These are phyloP conservation scores for Phylloporus gajari DNA, from an alignment of 1,284 basidiomycete species.

Conservation along the genomic window DNA sequence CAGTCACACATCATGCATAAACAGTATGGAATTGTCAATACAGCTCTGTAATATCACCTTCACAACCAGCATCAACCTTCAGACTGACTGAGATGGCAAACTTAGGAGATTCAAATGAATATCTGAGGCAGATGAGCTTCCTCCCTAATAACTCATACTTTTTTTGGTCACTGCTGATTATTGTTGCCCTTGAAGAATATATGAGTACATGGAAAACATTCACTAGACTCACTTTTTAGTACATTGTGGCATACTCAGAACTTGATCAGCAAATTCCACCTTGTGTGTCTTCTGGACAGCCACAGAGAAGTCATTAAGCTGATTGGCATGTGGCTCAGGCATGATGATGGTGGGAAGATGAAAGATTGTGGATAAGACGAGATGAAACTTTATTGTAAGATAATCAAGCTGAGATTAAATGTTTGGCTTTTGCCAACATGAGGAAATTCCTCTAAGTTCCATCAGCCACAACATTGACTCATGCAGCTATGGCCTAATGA, in stretches of 20 bases:
- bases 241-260: neutral
- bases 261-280: neutral
- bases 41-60: too few species aligned
- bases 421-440: neutral
- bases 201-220: neutral
- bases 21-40: too few species aligned
- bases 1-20: too few species aligned
- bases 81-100: neutral
- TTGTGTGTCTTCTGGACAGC: neutral
- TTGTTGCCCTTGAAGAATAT: neutral
- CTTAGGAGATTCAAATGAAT: neutral
- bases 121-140: neutral
- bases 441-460: too few species aligned
- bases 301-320: neutral
- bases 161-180: neutral
- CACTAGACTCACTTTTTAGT: neutral
- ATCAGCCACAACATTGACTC: too few species aligned
- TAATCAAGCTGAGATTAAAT: neutral
- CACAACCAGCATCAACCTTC: neutral
- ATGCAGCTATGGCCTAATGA: too few species aligned
- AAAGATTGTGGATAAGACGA: neutral
- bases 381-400: too few species aligned
- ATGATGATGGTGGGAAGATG: conserved; percentile 1
- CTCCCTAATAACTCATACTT: neutral
- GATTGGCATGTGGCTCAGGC: too few species aligned